Conservation (phyloP, 192 early-diverging fungal species). For the Podila minutissima region DNA sequence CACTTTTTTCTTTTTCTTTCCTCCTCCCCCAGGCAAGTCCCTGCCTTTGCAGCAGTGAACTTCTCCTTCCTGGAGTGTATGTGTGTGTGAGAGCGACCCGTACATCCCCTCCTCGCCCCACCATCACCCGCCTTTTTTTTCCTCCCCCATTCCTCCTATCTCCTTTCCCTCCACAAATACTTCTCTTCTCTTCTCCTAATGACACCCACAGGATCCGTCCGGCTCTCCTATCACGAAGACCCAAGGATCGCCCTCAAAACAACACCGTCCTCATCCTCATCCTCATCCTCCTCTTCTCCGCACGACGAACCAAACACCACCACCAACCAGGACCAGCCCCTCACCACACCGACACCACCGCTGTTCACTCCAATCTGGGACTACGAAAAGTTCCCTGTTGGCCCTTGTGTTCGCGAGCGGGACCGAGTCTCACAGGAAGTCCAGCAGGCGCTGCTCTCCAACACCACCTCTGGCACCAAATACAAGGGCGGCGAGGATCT, state of each 20-base stretch:
- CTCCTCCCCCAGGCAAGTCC: no score
- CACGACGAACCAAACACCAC: not conserved
- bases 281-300: not conserved
- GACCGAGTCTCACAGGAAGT: slow-evolving; percentile 13
- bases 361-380: slow-evolving; percentile 36
- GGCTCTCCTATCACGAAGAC: not conserved
- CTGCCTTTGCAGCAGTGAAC: no score
- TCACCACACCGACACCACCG: not conserved
- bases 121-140: no score
- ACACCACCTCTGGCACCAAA: not conserved
- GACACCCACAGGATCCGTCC: not conserved
- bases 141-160: not conserved
- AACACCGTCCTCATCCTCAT: not conserved
- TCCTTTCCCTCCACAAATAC: not conserved
- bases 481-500: not conserved
- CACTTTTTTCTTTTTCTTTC: no score
- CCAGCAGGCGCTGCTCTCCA: slow-evolving; percentile 11
- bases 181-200: not conserved
- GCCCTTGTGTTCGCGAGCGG: slow-evolving; percentile 15
- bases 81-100: no score
- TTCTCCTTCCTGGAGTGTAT: no score
- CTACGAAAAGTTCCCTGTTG: slow-evolving; percentile 30
- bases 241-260: slow-evolving; percentile 5
- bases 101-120: no score
- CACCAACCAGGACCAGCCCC: not conserved